Conservation (phyloP, 768 basidiomycete species). For the Serendipita sp. region DNA sequence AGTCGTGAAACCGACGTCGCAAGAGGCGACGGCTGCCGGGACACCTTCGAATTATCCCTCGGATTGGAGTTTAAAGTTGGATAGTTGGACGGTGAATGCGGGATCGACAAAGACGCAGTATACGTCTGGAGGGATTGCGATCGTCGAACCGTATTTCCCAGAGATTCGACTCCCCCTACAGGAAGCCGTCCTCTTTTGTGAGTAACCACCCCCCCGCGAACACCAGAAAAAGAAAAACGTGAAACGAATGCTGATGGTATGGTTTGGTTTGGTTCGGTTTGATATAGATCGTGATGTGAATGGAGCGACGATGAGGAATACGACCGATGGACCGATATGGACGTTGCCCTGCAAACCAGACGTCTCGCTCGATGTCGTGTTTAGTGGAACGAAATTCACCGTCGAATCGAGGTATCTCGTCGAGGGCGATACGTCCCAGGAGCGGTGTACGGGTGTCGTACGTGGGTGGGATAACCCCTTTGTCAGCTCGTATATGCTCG, state of each 20-base stretch:
- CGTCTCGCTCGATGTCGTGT: not conserved
- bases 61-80: not conserved
- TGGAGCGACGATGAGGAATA: not conserved
- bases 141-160: not conserved
- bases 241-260: too few species aligned
- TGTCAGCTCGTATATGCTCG: not conserved
- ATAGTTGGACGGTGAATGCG: not conserved
- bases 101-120: not conserved
- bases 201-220: not conserved
- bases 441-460: not conserved
- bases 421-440: not conserved
- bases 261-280: not conserved
- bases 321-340: not conserved
- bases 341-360: not conserved
- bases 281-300: not conserved
- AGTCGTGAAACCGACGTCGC: not conserved
- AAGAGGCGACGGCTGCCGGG: not conserved
- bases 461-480: constrained; percentile 1
- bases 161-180: not conserved
- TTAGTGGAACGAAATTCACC: not conserved
- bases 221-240: too few species aligned
- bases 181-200: not conserved
- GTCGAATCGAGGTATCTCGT: not conserved
- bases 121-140: not conserved
- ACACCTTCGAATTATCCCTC: not conserved